These are phyloP conservation scores for Trichoderma sp. DNA, from an alignment of 2,329 filamentous ascomycete genomes.

Conservation along the genomic window DNA sequence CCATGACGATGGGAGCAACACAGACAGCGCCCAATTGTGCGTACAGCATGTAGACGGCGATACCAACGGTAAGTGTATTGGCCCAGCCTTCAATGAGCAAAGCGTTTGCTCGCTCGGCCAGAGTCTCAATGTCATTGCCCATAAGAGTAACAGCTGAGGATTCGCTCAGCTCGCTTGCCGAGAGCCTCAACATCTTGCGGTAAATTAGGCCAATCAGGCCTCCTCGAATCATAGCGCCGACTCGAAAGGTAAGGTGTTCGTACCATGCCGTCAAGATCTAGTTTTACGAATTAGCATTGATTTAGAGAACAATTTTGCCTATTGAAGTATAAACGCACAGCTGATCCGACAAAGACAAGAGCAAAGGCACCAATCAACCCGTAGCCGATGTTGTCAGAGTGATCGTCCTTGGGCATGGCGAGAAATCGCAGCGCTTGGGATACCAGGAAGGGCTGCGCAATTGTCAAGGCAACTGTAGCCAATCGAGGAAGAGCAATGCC, in stretches of 20 bases:
- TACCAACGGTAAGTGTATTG: conserved; percentile 33
- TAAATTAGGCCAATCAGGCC: conserved; percentile 36
- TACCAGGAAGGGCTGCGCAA: conserved; percentile 36
- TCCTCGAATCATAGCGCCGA: conserved; percentile 34
- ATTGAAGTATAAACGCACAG: conserved; percentile 27
- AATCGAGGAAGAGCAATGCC: conserved; percentile 33
- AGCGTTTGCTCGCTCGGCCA: conserved; percentile 31
- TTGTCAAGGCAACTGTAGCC: conserved; percentile 32
- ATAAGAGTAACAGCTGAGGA: conserved; percentile 36
- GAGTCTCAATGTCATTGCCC: conserved; percentile 37
- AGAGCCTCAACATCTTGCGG: conserved; percentile 33
- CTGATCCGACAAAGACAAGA: conserved; percentile 35
- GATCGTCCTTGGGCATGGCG: conserved; percentile 29
- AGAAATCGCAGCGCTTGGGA: conserved; percentile 34
- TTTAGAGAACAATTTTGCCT: fast-evolving
- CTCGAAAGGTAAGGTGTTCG: conserved; percentile 36
- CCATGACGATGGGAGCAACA: conserved; percentile 35
- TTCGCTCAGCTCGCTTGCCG: conserved; percentile 30
- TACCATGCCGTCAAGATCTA: conserved; percentile 37
- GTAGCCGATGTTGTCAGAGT: conserved; percentile 33
- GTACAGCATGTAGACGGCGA: conserved; percentile 36
- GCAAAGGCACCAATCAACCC: conserved; percentile 37
- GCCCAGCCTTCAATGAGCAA: conserved; percentile 37
- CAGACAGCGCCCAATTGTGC: conserved; percentile 38
- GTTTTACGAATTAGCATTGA: not conserved